Base-by-base conservation (phyloP, 495 filamentous ascomycete genomes). In the Aspergillus haitiensis region DNA sequence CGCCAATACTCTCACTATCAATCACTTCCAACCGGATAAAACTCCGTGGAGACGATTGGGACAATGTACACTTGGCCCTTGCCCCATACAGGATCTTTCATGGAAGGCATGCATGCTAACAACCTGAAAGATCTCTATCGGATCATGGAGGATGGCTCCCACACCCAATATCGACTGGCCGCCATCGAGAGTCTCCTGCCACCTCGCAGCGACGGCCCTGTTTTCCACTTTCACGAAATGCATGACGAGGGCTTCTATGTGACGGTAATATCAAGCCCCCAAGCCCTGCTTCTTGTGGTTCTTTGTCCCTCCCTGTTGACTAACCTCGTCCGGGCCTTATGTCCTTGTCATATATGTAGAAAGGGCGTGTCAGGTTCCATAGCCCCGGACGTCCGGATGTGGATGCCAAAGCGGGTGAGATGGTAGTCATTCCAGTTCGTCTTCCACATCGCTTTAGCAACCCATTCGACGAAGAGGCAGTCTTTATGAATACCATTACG, bases 181-280 rank as follows among this genome's bases (percentile, higher is more conserved):
- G 42, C 42, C 11, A 46, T 46, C 0, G 42, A 46, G 42, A 46
- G 42, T 16, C 42, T 46, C 11, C 42, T 46, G 13, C 42, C 42
- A 7, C 42, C 42, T 8, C 42, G 15, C 3, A 46, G 42, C 42
- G 15, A 46, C 42, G 42, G 42, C 42, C 42, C 42, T 16, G 42
- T 46, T 16, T 46, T 46, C 7, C 42, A 46, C 42, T 46, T 46
- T 13, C 42, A 46, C 42, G 42, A 46, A 46, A 46, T 46, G 42
- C 42, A 46, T 16, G 42, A 46, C 1, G 42, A 46, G 42, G 42
- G 42, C 3, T 46, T 46, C 42, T 46, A 46, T 1, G 42, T 46
- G 15, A 46, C 42, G 13, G 42, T 46, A 46, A 15, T 27, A 27
- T 27, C 21, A 27, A 27, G 21, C 21, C 3, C 1, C 1, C 21